These are phyloP conservation scores for Elongisporangium prolatum DNA, from an alignment of 352 stramenopile species.

Conservation along the genomic window DNA sequence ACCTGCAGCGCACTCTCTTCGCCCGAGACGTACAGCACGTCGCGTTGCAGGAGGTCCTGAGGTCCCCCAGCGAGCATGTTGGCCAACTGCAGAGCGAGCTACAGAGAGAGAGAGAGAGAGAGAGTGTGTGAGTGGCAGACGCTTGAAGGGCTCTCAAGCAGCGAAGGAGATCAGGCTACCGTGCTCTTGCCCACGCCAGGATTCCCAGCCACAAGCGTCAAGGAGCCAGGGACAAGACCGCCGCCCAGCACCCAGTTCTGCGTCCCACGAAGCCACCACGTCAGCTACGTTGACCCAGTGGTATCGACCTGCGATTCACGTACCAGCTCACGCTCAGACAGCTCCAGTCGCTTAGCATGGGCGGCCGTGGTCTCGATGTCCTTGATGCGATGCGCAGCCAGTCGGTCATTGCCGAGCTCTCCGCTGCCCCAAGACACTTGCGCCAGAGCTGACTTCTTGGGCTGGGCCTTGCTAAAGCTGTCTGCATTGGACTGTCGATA, in stretches of 20 bases:
- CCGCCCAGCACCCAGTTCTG: slow-evolving; percentile 94
- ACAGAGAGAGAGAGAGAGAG: slow-evolving; percentile 3
- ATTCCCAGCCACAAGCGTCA: slow-evolving; percentile 94
- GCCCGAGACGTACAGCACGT: slow-evolving; percentile 94
- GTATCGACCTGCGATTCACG: neutral
- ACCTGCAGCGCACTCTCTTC: slow-evolving; percentile 97
- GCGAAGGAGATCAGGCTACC: slow-evolving; percentile 19
- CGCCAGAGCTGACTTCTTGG: slow-evolving; percentile 17
- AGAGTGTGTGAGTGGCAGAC: neutral
- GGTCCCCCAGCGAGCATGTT: slow-evolving; percentile 62
- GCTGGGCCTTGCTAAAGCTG: slow-evolving; percentile 33
- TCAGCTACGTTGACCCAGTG: slow-evolving; percentile 8
- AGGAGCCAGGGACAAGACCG: slow-evolving; percentile 92
- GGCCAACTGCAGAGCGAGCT: slow-evolving; percentile 92
- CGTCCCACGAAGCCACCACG: slow-evolving; percentile 36
- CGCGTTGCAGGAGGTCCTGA: slow-evolving; percentile 14
- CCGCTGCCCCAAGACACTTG: slow-evolving; percentile 27
- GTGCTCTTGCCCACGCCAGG: slow-evolving; percentile 93
- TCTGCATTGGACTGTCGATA: slow-evolving; percentile 62
- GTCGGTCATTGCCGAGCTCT: slow-evolving; percentile 6
- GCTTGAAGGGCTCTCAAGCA: neutral
- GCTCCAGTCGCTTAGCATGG: slow-evolving; percentile 39
- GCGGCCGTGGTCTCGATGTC: slow-evolving; percentile 55
- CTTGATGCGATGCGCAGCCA: slow-evolving; percentile 47
- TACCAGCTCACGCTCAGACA: slow-evolving; percentile 71